Evolutionary conservation across 805 yeast genomes (phyloP), one percentile per base, ranked within the genome.

Genomic region (Lipomyces kockii): DNA sequence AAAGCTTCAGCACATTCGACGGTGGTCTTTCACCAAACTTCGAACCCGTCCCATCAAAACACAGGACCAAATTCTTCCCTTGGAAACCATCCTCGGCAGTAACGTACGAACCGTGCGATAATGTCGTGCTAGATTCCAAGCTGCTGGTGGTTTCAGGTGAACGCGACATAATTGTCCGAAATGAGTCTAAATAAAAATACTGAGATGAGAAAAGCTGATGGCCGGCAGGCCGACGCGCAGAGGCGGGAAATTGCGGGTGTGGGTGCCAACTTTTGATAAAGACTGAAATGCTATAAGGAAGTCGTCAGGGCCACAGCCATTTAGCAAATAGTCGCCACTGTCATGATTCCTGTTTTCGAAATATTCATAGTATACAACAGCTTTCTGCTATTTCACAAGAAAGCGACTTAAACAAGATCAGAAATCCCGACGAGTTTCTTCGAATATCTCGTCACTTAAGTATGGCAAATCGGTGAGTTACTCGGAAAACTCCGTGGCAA

Each of bases 1-100:
- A 61, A 8, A 68, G 56, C 49, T 46, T 60, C 39, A 65, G 35
- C 14, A 68, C 60, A 27, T 68, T 68, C 20, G 71, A 63, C 32
- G 66, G 46, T 32, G 66, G 66, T 14, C 61, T 35, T 20, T 52
- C 63, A 11, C 63, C 67, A 34, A 68, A 64, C 37, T 57, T 37
- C 17, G 62, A 49, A 11, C 69, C 68, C n/a, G 69, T 63, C 37
- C 71, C 71, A 27, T 68, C 71, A 37, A 68, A 61, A 32, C 65
- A 68, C 12, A 68, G 58, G 17, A 68, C 62, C 43, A 68, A 37
- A 32, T 62, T 46, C 49, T 61, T 60, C 32, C 69, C 64, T 6
- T 27, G 32, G n/a, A 52, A 52, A 14, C 20, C 27, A 7, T 43
- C 49, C 3, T 17, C 49, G 20, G 49, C 49, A 43, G 49, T 43